Evolutionary conservation across 2,329 filamentous ascomycete genomes (phyloP).

Genomic region (Graphiopsis chlorocephala): DNA sequence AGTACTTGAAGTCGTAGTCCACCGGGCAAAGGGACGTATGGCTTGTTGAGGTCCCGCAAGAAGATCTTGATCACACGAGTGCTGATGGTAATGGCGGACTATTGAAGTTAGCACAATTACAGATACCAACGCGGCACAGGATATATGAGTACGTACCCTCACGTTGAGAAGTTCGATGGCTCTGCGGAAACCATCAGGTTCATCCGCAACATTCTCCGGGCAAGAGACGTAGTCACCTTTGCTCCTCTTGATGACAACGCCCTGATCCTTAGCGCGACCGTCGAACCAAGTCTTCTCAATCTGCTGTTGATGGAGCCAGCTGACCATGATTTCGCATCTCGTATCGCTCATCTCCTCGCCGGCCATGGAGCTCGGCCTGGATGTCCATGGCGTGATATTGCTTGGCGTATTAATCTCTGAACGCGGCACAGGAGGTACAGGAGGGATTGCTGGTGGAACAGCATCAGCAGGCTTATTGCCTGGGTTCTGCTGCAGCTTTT

Average conservation of each 20-base stretch:
- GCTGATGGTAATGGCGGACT: conserved; percentile 67
- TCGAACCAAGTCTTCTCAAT: conserved; percentile 54
- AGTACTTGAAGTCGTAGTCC: conserved; percentile 63
- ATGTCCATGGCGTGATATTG: conserved; percentile 29
- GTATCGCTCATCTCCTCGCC: conserved; percentile 51
- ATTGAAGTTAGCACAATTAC: not conserved
- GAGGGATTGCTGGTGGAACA: not conserved
- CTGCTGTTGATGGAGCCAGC: conserved; percentile 62
- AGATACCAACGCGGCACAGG: not conserved
- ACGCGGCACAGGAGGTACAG: not conserved
- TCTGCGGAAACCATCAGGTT: conserved; percentile 50
- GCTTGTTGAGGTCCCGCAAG: conserved; percentile 48
- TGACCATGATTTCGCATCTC: conserved; percentile 62
- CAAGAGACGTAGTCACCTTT: conserved; percentile 53
- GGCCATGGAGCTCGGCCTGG: conserved; percentile 37
- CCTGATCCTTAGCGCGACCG: conserved; percentile 47
- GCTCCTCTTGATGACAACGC: conserved; percentile 54
- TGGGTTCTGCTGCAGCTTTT: not conserved
- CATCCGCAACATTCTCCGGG: conserved; percentile 46
- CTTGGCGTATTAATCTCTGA: conserved; percentile 20
- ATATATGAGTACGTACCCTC: conserved; percentile 41
- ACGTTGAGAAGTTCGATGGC: conserved; percentile 53
- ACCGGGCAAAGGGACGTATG: conserved; percentile 58
- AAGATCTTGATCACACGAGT: conserved; percentile 63
- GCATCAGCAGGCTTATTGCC: not conserved